These are phyloP conservation scores for Vanderwaltozyma polyspora DNA, from an alignment of 805 yeast genomes.

Conservation along the genomic window DNA sequence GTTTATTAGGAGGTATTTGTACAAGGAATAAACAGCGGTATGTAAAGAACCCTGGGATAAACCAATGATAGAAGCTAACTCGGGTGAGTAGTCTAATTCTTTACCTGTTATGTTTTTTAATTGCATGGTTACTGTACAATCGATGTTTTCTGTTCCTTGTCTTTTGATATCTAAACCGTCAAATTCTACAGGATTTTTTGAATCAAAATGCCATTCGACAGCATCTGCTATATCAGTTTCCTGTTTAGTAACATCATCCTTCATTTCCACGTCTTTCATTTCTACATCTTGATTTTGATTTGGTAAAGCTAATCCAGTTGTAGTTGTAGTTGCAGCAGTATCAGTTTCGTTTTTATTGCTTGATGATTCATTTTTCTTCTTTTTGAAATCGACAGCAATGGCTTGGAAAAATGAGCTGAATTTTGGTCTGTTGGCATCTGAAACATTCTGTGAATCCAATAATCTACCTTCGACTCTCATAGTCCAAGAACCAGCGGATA, in stretches of 20 bases:
- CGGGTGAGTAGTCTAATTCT: slow-evolving; percentile 48
- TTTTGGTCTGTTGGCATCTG: slow-evolving; percentile 41
- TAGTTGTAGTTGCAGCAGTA: neutral
- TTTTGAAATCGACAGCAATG: slow-evolving; percentile 63
- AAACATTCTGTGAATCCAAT: slow-evolving; percentile 40
- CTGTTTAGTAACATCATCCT: neutral
- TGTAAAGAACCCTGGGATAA: slow-evolving; percentile 72
- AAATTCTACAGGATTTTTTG: slow-evolving; percentile 43
- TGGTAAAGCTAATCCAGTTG: neutral
- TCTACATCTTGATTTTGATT: slow-evolving; percentile 1
- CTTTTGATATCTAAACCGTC: slow-evolving; percentile 88
- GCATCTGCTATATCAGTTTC: slow-evolving; percentile 16
- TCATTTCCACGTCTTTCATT: neutral
- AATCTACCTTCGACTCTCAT: slow-evolving; percentile 80
- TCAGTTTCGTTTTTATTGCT: neutral
- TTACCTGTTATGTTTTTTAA: slow-evolving; percentile 65
- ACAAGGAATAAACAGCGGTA: slow-evolving; percentile 64
- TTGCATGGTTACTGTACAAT: slow-evolving; percentile 66
- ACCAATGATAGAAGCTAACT: slow-evolving; percentile 62
- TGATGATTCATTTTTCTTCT: neutral
- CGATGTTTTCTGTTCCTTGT: slow-evolving; percentile 54
- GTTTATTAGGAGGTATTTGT: slow-evolving; percentile 70
- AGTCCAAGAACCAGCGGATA: slow-evolving; percentile 58
- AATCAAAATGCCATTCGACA: slow-evolving; percentile 85
- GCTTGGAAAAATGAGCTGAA: slow-evolving; percentile 77